phyloP scores from a whole-genome alignment of 331 rosid species.

The Malus hybrid region DNA sequence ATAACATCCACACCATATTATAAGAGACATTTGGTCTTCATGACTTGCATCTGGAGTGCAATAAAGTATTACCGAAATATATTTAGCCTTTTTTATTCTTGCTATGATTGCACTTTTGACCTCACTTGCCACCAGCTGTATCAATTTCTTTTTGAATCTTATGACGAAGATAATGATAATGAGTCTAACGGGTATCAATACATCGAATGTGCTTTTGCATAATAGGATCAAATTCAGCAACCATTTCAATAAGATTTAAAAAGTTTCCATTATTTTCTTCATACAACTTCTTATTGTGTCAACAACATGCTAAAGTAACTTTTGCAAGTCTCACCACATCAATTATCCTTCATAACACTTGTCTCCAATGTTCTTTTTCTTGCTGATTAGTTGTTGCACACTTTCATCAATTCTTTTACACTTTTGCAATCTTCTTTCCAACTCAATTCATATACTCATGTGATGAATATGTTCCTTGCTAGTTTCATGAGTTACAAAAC shows the following conservation, averaged over 20 bases:
- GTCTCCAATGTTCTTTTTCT: background rate
- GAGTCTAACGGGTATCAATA: background rate
- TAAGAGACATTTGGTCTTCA: background rate
- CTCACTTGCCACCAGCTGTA: background rate
- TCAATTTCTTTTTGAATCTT: slow-evolving; percentile 8
- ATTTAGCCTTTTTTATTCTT: background rate
- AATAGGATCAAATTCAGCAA: background rate
- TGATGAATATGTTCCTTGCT: background rate
- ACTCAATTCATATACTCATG: background rate
- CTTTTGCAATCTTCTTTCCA: background rate
- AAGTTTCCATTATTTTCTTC: background rate
- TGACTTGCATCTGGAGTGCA: slow-evolving; percentile 5
- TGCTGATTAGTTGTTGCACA: background rate
- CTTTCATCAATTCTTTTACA: background rate
- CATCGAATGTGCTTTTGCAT: background rate
- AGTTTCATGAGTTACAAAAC: background rate
- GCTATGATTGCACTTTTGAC: background rate
- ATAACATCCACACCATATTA: background rate
- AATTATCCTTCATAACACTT: background rate
- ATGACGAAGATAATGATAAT: background rate
- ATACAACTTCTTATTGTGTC: background rate
- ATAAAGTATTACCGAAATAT: slow-evolving; percentile 2
- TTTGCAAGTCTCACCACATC: background rate
- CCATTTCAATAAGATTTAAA: background rate
- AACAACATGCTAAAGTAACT: background rate